Base-by-base conservation (phyloP, 179 eudicot species). In the Vitellaria paradoxa region DNA sequence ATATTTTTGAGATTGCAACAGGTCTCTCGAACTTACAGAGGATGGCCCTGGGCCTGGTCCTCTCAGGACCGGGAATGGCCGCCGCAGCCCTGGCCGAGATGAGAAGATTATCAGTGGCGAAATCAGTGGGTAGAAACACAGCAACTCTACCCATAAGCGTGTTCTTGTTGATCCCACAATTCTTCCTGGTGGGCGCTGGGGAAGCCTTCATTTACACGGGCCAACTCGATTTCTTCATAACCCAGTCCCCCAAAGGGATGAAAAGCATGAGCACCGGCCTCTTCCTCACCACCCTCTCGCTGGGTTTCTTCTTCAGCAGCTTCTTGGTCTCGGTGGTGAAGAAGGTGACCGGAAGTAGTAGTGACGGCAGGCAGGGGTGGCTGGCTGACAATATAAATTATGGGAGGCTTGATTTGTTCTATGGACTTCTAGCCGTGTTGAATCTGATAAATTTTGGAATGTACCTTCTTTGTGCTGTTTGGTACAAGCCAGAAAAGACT, bases 141-240 rank as follows among this genome's bases (percentile, higher is more conserved):
- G 6, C 74, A 3, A 75, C 86, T 7, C 87, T 93, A 14, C 98
- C 97, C 12, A 81, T 93, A 9, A 88, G 87, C 62, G 98, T 89
- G 1, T 93, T 89, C 81, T 21, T 79, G 11, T 76, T 93, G 49
- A 86, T 93, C 73, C 98, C 96, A 23, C 98, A 93, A 63, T 93
- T 93, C 77, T 90, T 92, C 88, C 81, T 93, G 5, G 88, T 92
- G 7, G 98, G 98, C 7, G 66, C 97, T 4, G 98, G 96, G 5
- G 96, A 92, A 71, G 98, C 93, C 40, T 93, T 93, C 86, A 91
- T 93, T 24, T 93, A 93, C 91, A 93, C 98, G 0, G 98, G 98
- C 15, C 98, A 93, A 77, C 86, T 93, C 4, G 98, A 93, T 61
- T 93, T 92, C 89, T 93, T 93, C 96, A 93, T 93, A 40, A 93